These are phyloP conservation scores for Iris pallida DNA, from an alignment of 116 monocot genomes.

Conservation along the genomic window DNA sequence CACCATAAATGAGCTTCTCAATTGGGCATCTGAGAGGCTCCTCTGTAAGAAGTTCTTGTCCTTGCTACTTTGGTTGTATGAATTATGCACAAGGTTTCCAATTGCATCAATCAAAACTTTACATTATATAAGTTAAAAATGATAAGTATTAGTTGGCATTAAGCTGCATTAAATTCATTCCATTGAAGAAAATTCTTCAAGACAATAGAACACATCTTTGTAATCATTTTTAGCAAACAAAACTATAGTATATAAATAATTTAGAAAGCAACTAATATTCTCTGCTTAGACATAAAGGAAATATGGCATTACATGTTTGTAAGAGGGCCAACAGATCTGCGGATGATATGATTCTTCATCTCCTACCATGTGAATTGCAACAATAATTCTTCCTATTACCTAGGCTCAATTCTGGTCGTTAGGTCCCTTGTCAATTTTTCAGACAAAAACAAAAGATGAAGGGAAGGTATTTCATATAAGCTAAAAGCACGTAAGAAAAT, in stretches of 20 bases:
- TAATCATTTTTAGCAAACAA: too few species aligned
- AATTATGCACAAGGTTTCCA: slow-evolving; percentile 69
- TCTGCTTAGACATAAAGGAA: not conserved
- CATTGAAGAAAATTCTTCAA: too few species aligned
- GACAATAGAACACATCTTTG: too few species aligned
- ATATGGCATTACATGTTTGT: slow-evolving; percentile 74
- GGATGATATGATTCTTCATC: slow-evolving; percentile 67
- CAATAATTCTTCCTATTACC: slow-evolving; percentile 64
- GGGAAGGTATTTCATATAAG: not conserved
- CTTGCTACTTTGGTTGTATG: slow-evolving; percentile 84
- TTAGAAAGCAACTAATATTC: too few species aligned
- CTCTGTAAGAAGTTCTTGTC: slow-evolving; percentile 65
- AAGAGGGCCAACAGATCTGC: slow-evolving; percentile 82
- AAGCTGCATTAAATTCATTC: too few species aligned
- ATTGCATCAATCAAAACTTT: slow-evolving; percentile 83
- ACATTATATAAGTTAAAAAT: slow-evolving; percentile 17
- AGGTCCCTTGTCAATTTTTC: slow-evolving; percentile 91
- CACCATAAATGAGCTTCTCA: slow-evolving; percentile 78
- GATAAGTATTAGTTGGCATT: too few species aligned
- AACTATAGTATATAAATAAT: too few species aligned
- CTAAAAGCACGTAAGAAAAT: slow-evolving; percentile 2
- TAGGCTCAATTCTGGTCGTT: slow-evolving; percentile 71
- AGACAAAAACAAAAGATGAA: slow-evolving; percentile 46
- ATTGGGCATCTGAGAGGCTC: slow-evolving; percentile 65
- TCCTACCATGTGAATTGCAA: slow-evolving; percentile 73